Base-by-base conservation (phyloP, 164 flowering plant genomes). In the Paratinospora sagittata region DNA sequence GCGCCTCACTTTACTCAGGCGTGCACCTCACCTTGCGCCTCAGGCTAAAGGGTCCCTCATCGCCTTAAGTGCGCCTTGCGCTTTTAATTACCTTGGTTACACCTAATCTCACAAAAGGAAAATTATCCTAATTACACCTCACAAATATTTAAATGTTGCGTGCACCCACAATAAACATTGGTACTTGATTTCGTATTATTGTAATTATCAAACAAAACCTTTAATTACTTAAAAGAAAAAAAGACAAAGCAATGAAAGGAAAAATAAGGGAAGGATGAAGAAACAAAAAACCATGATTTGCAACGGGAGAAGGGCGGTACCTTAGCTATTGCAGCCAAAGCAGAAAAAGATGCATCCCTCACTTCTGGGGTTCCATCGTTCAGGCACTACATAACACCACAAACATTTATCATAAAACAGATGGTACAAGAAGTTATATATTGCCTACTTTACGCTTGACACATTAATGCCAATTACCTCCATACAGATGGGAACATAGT, bases 341-440 rank as follows among this genome's bases (percentile, higher is more conserved):
- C 95, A 67, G 92, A 85, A 84, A 96, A 96, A 24, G 99, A 87
- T 13, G 98, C 98, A 88, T 96, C 99, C 79, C 99, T 88, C 61
- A 96, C 99, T 55, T 96, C 99, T 9, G 97, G 98, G 33, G 99
- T 96, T 45, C 97, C 96, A 79, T 96, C 99, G 82, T 93, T 89
- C 45, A 96, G 89, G 77, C 93, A 83, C 99, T 96, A 72, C 78
- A 82, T 52, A 39, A 66, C 24, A 66, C 67, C 81, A 71, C 13
- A 57, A 39, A 61, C n/a, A 19, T 30, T 55, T 21, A 34, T 24
- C 11, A 72, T 27, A 65, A 55, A 55, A 21, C 8, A 2, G 8
- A 21, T 19, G 16, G 24, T 21, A 55, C 9, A 55, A 55, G 8
- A 21, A 55, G 19, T 55, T 19, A 21, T 23, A 21, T 21, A 55